Evolutionary conservation across 148 eudicot species (phyloP).

Genomic region (Rhododendron ferrugineum): DNA sequence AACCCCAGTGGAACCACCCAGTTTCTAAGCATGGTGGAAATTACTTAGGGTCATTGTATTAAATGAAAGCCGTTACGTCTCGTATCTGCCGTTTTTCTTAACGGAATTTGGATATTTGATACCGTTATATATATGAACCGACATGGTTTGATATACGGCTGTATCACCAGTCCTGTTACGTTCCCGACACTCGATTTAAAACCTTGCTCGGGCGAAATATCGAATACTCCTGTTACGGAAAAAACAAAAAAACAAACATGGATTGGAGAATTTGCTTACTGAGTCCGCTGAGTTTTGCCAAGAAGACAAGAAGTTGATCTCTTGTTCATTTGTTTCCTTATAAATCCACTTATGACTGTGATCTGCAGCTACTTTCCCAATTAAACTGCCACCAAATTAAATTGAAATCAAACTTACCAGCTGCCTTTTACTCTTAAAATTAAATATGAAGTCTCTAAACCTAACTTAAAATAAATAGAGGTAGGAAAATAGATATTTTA

Average conservation of each 20-base stretch:
- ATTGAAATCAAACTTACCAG: background rate
- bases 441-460: background rate
- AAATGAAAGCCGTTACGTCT: too few species aligned
- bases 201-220: background rate
- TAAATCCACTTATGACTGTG: conserved; percentile 90
- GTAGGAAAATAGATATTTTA: background rate
- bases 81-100: background rate
- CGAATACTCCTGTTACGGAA: background rate
- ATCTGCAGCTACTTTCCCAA: conserved; percentile 98
- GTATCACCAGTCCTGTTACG: too few species aligned
- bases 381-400: conserved; percentile 46
- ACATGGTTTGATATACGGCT: too few species aligned
- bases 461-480: background rate
- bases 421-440: background rate
- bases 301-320: conserved; percentile 88
- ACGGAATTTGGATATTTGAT: too few species aligned
- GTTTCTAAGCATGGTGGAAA: background rate
- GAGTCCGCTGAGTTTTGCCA: conserved; percentile 95
- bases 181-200: too few species aligned
- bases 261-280: conserved; percentile 30
- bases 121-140: background rate
- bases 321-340: conserved; percentile 88
- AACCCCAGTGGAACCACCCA: background rate
- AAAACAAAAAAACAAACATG: background rate
- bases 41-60: background rate